Evolutionary conservation across 2,329 filamentous ascomycete genomes (phyloP).

Genomic region (Exophiala mesophila): DNA sequence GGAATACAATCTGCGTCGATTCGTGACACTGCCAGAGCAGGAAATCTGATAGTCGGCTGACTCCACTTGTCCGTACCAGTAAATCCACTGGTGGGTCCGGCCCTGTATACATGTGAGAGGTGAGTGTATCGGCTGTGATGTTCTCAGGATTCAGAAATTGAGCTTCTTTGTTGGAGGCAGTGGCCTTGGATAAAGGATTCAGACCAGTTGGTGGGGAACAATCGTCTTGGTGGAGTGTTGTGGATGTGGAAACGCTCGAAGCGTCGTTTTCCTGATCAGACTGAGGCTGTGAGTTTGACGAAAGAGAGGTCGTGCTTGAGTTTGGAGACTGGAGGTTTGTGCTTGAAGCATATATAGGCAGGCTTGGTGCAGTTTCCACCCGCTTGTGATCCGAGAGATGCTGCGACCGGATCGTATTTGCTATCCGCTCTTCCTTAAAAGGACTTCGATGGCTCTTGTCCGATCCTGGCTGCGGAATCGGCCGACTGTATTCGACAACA

Average conservation of each 20-base stretch:
- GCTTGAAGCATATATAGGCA: slow-evolving; percentile 31
- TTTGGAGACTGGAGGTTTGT: slow-evolving; percentile 27
- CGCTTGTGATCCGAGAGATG: slow-evolving; percentile 43
- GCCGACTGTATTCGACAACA: slow-evolving; percentile 77
- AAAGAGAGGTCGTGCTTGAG: slow-evolving; percentile 25
- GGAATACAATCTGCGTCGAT: slow-evolving; percentile 84
- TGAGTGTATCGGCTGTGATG: slow-evolving; percentile 78
- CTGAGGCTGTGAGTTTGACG: slow-evolving; percentile 18
- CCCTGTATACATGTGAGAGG: slow-evolving; percentile 81
- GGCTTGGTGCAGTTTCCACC: slow-evolving; percentile 33
- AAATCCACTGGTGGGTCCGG: slow-evolving; percentile 83
- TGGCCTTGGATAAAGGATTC: background rate
- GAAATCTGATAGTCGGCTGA: slow-evolving; percentile 89
- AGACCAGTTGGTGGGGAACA: background rate
- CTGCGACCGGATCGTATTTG: slow-evolving; percentile 73
- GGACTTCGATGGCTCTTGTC: slow-evolving; percentile 53
- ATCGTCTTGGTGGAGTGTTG: slow-evolving; percentile 9
- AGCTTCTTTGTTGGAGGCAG: slow-evolving; percentile 29
- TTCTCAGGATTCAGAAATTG: slow-evolving; percentile 71
- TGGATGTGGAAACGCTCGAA: slow-evolving; percentile 10
- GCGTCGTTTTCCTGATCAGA: slow-evolving; percentile 15
- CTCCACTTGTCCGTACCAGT: slow-evolving; percentile 85
- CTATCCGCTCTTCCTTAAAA: slow-evolving; percentile 84
- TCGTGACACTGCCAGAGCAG: slow-evolving; percentile 99
- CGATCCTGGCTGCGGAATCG: slow-evolving; percentile 50